Evolutionary conservation across 208 protist genomes (phyloP).

Genomic region (Trypanosoma lewisi): DNA sequence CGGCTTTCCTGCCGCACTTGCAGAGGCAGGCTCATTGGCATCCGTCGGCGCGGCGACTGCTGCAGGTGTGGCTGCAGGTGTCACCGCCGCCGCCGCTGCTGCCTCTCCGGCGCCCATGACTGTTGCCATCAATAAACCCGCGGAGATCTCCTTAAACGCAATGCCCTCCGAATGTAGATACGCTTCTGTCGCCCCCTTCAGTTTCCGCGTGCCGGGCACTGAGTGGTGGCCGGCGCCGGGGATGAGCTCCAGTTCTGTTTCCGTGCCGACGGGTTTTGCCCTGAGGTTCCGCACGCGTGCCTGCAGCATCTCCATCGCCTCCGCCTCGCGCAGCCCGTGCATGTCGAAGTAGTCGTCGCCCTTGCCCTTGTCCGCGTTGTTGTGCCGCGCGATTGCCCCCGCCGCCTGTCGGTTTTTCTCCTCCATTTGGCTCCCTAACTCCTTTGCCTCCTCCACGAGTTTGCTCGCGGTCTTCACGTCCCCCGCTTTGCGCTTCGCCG

Average conservation of each 20-base stretch:
- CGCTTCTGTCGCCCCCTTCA: conserved; percentile 38
- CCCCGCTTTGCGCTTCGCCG: conserved; percentile 29
- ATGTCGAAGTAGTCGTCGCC: conserved; percentile 55
- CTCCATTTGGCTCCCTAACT: conserved; percentile 17
- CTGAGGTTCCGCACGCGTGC: conserved; percentile 37
- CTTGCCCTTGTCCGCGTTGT: conserved; percentile 58
- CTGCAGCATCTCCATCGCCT: conserved; percentile 46
- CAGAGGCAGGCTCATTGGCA: neutral
- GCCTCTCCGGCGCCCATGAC: conserved; percentile 26
- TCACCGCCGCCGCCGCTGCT: conserved; percentile 17
- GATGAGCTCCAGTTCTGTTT: conserved; percentile 45
- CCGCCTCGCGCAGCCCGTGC: conserved; percentile 51
- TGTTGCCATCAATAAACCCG: conserved; percentile 37
- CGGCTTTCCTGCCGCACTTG: neutral
- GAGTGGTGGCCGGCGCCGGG: conserved; percentile 61
- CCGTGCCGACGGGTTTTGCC: conserved; percentile 28
- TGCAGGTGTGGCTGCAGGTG: neutral
- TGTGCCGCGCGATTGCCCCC: conserved; percentile 39
- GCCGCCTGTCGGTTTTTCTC: conserved; percentile 37
- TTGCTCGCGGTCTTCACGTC: conserved; percentile 30
- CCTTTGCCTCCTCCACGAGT: conserved; percentile 37
- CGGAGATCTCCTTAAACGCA: conserved; percentile 35
- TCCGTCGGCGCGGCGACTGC: neutral
- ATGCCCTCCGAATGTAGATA: conserved; percentile 38
- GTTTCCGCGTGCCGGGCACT: conserved; percentile 34